A percentile compares a stretch with the other conserved stretches of the same genome.
phyloP scores from a whole-genome alignment of 164 flowering plant species.

The Echeveria elegans region DNA sequence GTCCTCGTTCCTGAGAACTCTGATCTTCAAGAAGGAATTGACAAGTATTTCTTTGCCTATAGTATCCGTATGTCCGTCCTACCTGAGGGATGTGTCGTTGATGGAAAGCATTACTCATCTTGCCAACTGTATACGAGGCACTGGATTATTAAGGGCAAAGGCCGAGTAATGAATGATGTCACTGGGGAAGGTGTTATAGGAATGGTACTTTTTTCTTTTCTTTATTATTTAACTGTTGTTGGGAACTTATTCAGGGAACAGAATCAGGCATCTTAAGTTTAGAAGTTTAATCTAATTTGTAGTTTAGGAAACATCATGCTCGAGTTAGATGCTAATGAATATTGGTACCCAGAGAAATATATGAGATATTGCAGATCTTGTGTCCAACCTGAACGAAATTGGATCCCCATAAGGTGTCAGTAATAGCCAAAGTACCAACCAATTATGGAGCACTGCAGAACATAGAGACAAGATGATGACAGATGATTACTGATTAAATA shows the following conservation, averaged over 20 bases:
- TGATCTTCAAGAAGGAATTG: conserved; percentile 30
- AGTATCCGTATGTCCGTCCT: conserved; percentile 78
- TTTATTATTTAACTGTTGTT: not conserved
- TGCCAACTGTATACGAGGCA: conserved; percentile 82
- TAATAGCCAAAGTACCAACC: too few species aligned
- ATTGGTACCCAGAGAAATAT: not conserved
- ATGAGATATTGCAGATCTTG: too few species aligned
- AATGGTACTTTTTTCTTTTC: conserved; percentile 32
- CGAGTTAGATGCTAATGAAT: not conserved
- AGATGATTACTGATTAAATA: too few species aligned
- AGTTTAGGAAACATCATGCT: not conserved
- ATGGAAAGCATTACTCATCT: conserved; percentile 46
- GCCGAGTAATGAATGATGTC: conserved; percentile 35
- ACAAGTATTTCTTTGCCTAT: conserved; percentile 54
- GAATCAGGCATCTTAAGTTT: not conserved
- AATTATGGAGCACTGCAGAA: too few species aligned
- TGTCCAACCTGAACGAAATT: not conserved
- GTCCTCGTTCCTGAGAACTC: conserved; percentile 69
- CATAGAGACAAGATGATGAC: too few species aligned
- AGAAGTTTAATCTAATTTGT: not conserved
- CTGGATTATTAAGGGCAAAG: conserved; percentile 66
- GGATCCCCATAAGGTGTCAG: not conserved
- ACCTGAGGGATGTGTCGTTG: conserved; percentile 46
- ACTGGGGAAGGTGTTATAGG: conserved; percentile 85
- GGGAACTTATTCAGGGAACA: not conserved